phyloP scores from a whole-genome alignment of 805 yeast genomes.

The Sugiyamaella valdiviana region DNA sequence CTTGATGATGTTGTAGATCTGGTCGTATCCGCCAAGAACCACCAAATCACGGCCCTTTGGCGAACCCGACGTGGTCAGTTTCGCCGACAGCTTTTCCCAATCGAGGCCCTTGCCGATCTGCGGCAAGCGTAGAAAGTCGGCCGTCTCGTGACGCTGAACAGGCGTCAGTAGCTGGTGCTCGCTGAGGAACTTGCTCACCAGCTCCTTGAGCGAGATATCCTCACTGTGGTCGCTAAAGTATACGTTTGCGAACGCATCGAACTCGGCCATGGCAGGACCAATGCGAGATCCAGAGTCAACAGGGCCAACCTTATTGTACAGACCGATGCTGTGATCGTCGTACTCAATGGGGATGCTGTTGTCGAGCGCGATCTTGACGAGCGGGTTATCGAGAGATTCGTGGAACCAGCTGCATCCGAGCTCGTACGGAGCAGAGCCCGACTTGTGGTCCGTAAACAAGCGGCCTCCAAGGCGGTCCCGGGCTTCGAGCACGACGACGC shows the following conservation, averaged over 20 bases:
- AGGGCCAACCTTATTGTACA: conserved; percentile 36
- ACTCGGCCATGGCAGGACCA: conserved; percentile 45
- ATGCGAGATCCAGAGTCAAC: conserved; percentile 13
- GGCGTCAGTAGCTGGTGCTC: conserved; percentile 26
- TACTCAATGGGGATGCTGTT: conserved; percentile 34
- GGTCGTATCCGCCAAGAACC: conserved; percentile 54
- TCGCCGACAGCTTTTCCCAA: conserved; percentile 61
- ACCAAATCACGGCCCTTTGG: conserved; percentile 76
- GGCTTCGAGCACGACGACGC: conserved; percentile 56
- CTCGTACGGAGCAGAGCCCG: conserved; percentile 41
- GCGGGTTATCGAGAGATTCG: conserved; percentile 62
- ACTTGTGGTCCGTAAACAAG: conserved; percentile 40
- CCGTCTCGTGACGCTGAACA: conserved; percentile 43
- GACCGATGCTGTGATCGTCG: conserved; percentile 52
- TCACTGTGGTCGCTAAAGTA: conserved; percentile 52
- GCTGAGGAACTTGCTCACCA: conserved; percentile 42
- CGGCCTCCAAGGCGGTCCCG: conserved; percentile 66
- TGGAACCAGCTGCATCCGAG: conserved; percentile 89
- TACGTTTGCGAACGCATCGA: conserved; percentile 53
- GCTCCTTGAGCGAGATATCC: conserved; percentile 46
- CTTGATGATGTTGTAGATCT: conserved; percentile 40
- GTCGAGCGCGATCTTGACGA: conserved; percentile 46
- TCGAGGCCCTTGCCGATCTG: conserved; percentile 81
- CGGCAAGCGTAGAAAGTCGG: conserved; percentile 47
- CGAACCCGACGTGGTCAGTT: conserved; percentile 53